Evolutionary conservation across 306 rosid species (phyloP).

Genomic region (Cucumis melo): DNA sequence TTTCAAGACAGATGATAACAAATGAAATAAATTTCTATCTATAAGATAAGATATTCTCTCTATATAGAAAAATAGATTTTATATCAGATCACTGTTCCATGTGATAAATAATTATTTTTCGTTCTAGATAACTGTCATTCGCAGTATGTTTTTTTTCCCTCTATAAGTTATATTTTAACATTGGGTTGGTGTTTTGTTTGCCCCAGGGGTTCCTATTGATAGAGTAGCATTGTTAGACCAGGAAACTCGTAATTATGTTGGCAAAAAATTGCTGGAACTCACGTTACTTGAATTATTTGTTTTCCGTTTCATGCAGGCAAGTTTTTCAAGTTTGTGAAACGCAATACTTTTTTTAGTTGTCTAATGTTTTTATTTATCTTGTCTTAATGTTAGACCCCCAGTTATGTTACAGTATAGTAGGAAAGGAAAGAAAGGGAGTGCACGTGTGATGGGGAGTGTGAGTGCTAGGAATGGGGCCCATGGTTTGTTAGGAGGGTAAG

Average conservation of each 20-base stretch:
- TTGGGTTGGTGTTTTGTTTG: constrained; percentile 17
- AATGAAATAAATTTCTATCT: too few species aligned
- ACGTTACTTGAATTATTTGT: constrained; percentile 68
- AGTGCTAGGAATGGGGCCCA: too few species aligned
- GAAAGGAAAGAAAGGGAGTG: too few species aligned
- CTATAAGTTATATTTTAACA: neutral
- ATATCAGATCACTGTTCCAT: too few species aligned
- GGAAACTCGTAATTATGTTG: constrained; percentile 80
- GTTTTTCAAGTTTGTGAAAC: constrained; percentile 8
- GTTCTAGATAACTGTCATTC: neutral
- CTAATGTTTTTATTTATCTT: neutral
- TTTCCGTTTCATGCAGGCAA: constrained; percentile 89
- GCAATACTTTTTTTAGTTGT: neutral
- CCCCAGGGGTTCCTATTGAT: constrained; percentile 81
- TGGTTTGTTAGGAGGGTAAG: too few species aligned
- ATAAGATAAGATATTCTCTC: too few species aligned
- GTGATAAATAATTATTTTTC: too few species aligned
- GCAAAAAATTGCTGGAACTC: constrained; percentile 72
- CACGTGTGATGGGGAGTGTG: too few species aligned
- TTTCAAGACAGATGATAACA: too few species aligned
- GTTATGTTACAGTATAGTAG: too few species aligned
- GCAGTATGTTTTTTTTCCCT: neutral
- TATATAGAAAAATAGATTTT: too few species aligned
- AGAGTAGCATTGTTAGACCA: constrained; percentile 73
- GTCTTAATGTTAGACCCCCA: too few species aligned